Evolutionary conservation across 805 yeast genomes (phyloP), one percentile per base, ranked within the genome.

Genomic region (Myxozyma monticola): DNA sequence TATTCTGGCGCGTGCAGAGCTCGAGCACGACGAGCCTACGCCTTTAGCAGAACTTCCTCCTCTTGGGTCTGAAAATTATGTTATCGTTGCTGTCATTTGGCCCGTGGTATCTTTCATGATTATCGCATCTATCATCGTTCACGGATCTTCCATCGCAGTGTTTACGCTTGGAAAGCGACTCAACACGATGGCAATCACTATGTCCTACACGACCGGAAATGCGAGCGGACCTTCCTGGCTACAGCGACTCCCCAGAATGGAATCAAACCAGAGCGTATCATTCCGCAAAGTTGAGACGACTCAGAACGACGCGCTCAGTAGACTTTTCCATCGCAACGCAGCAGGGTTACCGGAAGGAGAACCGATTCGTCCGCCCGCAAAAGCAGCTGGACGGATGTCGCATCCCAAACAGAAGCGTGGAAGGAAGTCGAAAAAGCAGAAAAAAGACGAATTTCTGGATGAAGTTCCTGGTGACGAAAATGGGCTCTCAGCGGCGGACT

Each of bases 101-200:
- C 95, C 96, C 0, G 76, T 87, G 8, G 83, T 85, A 0, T 81
- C 89, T 30, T 89, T 89, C 63, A 71, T 89, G 56, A 85, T 89
- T 21, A 74, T 89, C 2, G 76, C 90, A 0, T 89, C 96, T 0
- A 87, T 89, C 60, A 71, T 86, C 17, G 91, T 89, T 79, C 97
- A 89, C 68, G 97, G 97, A 2, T 88, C 95, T 0, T 87, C 96
- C 0, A 88, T 88, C 22, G 93, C 93, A 3, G 87, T 80, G 15
- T 73, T 77, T 55, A 78, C 88, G 4, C 71, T 84, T 20, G 98
- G 99, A 42, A 85, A 83, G 63, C 85, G 91, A 50, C 76, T 91
- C 66, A 89, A 90, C 71, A 84, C 95, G 45, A 86, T 93, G 83
- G 88, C 96, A 1, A 80, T 91, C 61, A 86, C 96, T 1, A 86